A percentile compares a stretch with the other conserved stretches of the same genome.
Conservation (phyloP, 257 asterid species). For the Orobanche coerulescens region DNA sequence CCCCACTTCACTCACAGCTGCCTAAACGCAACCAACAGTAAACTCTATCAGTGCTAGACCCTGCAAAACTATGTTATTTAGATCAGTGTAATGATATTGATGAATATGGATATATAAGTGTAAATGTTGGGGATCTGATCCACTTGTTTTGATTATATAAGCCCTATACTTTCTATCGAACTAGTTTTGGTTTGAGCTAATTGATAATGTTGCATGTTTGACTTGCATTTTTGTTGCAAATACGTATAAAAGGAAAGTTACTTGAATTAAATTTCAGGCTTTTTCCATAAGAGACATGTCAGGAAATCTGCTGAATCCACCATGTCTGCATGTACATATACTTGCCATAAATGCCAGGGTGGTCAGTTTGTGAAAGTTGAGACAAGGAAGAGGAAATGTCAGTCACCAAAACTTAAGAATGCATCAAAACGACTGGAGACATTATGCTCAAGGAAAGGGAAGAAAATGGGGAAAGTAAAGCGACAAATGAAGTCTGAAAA, state of each 20-base stretch:
- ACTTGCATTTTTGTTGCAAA: conserved; percentile 15
- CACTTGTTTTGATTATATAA: neutral
- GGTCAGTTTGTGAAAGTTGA: conserved; percentile 32
- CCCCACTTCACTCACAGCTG: conserved; percentile 1
- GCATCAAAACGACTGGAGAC: conserved; percentile 35
- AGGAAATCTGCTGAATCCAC: conserved; percentile 47
- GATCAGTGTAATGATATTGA: neutral
- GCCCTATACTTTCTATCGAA: conserved; percentile 9
- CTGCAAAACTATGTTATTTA: neutral
- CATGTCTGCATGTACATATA: conserved; percentile 34
- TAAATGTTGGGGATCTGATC: neutral
- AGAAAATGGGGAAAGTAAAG: conserved; percentile 35
- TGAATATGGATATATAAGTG: neutral
- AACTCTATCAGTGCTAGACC: neutral
- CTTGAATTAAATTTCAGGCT: conserved; percentile 43
- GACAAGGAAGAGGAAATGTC: conserved; percentile 29
- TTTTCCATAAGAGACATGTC: conserved; percentile 66
- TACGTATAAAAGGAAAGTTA: conserved; percentile 14
- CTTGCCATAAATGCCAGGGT: conserved; percentile 60
- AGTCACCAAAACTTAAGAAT: conserved; percentile 31
- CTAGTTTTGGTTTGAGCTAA: conserved; percentile 17
- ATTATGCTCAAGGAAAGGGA: conserved; percentile 36
- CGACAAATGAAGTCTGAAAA: conserved; percentile 32
- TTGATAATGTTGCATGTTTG: conserved; percentile 14
- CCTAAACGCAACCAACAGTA: neutral